phyloP scores from a whole-genome alignment of 306 rosid genomes.

The Benincasa hispida region DNA sequence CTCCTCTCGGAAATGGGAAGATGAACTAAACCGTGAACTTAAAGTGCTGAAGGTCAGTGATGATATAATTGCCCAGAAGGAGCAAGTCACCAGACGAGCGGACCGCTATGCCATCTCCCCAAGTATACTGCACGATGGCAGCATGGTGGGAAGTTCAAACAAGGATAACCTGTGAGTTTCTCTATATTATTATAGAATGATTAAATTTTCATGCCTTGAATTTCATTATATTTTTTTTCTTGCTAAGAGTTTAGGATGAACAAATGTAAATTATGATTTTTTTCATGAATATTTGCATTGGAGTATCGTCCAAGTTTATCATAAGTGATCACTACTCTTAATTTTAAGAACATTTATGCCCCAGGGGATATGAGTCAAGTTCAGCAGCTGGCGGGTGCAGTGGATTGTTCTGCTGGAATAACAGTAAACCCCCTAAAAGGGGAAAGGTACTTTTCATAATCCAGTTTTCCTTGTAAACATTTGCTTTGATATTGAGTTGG shows the following conservation, averaged over 20 bases:
- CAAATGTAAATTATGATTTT: not conserved
- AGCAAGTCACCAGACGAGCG: slow-evolving; percentile 40
- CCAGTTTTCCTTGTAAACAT: not conserved
- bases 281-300: not conserved
- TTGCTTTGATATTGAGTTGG: not conserved
- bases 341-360: not conserved
- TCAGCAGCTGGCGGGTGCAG: slow-evolving; percentile 59
- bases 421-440: slow-evolving; percentile 34
- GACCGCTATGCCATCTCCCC: slow-evolving; percentile 77
- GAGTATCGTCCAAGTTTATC: not conserved
- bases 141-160: slow-evolving; percentile 40
- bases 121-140: slow-evolving; percentile 71
- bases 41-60: slow-evolving; percentile 37
- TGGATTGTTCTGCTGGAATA: slow-evolving; percentile 70
- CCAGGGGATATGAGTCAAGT: slow-evolving; percentile 76
- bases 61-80: slow-evolving; percentile 50
- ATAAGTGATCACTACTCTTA: not conserved
- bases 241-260: not conserved
- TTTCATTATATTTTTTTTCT: not conserved
- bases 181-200: slow-evolving; percentile 6
- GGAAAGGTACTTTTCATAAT: slow-evolving; percentile 36
- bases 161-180: slow-evolving; percentile 75
- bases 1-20: slow-evolving; percentile 64
- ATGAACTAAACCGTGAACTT: slow-evolving; percentile 41
- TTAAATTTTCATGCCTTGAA: not conserved